Evolutionary conservation across 345 rosid species (phyloP).

Genomic region (Melastoma malabathricum): DNA sequence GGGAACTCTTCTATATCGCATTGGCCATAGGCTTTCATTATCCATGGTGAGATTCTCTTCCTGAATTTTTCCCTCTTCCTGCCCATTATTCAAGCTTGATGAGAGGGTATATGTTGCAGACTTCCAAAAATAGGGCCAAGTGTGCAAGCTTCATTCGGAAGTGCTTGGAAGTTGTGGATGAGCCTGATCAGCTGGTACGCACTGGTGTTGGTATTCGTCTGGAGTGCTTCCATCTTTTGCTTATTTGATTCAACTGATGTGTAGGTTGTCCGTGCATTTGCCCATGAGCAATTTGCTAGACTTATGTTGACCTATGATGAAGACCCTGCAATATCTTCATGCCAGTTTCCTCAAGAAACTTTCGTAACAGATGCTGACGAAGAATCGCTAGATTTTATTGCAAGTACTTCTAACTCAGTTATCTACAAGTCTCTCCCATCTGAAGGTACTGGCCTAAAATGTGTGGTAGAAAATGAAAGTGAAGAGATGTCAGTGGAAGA

Average conservation of each 20-base stretch:
- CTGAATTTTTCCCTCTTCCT: not conserved
- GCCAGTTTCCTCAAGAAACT: slow-evolving; percentile 45
- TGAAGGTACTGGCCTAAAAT: slow-evolving; percentile 18
- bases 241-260: slow-evolving; percentile 13
- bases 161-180: slow-evolving; percentile 74
- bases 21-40: slow-evolving; percentile 83
- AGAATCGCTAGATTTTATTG: slow-evolving; percentile 30
- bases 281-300: slow-evolving; percentile 94
- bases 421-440: slow-evolving; percentile 18
- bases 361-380: slow-evolving; percentile 39
- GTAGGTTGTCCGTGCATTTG: slow-evolving; percentile 86
- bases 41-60: slow-evolving; percentile 39
- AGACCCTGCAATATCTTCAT: slow-evolving; percentile 43
- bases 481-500: slow-evolving; percentile 18
- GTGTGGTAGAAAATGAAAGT: slow-evolving; percentile 14
- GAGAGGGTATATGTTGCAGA: slow-evolving; percentile 29
- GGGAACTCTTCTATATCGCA: slow-evolving; percentile 84
- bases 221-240: not conserved
- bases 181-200: slow-evolving; percentile 73
- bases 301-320: slow-evolving; percentile 62
- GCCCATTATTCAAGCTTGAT: slow-evolving; percentile 5
- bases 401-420: slow-evolving; percentile 24
- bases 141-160: slow-evolving; percentile 71
- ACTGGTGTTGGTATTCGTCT: slow-evolving; percentile 6
- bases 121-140: slow-evolving; percentile 50